A percentile compares a stretch with the other conserved stretches of the same genome.
Evolutionary conservation across 2,329 filamentous ascomycete species (phyloP).

Genomic region (Emericellopsis atlantica): DNA sequence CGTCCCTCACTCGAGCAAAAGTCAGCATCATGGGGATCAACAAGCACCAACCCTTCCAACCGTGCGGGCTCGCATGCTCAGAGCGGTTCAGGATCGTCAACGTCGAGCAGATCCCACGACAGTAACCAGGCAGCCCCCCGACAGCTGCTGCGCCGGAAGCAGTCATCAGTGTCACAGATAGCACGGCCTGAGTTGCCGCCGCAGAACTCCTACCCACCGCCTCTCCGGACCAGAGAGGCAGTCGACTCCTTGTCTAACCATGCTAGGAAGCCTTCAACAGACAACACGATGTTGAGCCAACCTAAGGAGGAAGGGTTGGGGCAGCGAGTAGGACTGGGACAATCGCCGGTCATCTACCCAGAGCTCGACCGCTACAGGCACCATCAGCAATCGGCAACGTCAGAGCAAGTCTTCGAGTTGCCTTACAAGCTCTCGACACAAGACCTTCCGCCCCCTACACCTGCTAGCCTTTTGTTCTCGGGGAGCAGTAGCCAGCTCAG

Average conservation of each 20-base stretch:
- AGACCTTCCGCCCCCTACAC: constrained; percentile 53
- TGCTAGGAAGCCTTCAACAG: constrained; percentile 27
- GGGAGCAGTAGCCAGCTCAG: constrained; percentile 42
- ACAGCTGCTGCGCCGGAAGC: constrained; percentile 36
- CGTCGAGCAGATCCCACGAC: constrained; percentile 19
- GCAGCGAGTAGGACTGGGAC: constrained; percentile 9
- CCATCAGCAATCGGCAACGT: constrained; percentile 23
- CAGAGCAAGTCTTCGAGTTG: constrained; percentile 26
- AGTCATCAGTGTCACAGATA: constrained; percentile 30
- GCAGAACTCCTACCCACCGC: constrained; percentile 26
- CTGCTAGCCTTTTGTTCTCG: constrained; percentile 39
- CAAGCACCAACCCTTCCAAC: constrained; percentile 17
- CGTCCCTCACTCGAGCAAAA: constrained; percentile 21
- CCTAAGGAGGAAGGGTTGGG: constrained; percentile 22
- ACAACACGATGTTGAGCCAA: constrained; percentile 27
- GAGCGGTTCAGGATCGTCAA: constrained; percentile 18
- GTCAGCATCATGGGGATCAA: constrained; percentile 27
- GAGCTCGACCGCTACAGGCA: constrained; percentile 50
- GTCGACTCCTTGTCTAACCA: constrained; percentile 25
- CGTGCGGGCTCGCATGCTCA: constrained; percentile 16
- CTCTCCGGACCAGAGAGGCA: constrained; percentile 21
- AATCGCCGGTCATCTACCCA: constrained; percentile 38
- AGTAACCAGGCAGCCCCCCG: constrained; percentile 18
- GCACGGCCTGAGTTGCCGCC: constrained; percentile 20
- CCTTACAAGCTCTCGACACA: constrained; percentile 49